Conservation (phyloP, 164 flowering plant species). For the Dillenia suffruticosa region DNA sequence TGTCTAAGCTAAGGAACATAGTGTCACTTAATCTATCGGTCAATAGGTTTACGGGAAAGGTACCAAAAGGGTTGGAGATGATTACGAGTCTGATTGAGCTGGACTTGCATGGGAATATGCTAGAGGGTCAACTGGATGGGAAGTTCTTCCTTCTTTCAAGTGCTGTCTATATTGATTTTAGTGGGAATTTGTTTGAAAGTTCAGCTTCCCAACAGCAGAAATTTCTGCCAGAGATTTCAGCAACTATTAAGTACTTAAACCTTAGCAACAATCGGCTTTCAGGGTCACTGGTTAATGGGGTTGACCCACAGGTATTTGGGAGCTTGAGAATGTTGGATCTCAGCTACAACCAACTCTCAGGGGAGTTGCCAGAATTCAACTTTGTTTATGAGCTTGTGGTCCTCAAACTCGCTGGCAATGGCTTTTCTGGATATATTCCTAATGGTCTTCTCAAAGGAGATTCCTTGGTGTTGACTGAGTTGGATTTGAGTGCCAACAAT, state of each 20-base stretch:
- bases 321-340: slow-evolving; percentile 74
- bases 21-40: slow-evolving; percentile 68
- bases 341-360: slow-evolving; percentile 84
- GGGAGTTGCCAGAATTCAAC: slow-evolving; percentile 85
- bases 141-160: slow-evolving; percentile 55
- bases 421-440: slow-evolving; percentile 75
- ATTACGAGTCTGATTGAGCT: slow-evolving; percentile 52
- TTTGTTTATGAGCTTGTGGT: slow-evolving; percentile 82
- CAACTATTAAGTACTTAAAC: slow-evolving; percentile 60
- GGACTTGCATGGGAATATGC: slow-evolving; percentile 78
- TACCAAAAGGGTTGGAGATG: slow-evolving; percentile 70
- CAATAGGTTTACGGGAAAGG: slow-evolving; percentile 51
- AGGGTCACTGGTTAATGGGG: slow-evolving; percentile 43
- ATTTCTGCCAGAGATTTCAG: slow-evolving; percentile 57
- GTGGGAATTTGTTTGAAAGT: slow-evolving; percentile 62
- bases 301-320: slow-evolving; percentile 36
- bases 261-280: slow-evolving; percentile 37
- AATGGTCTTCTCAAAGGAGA: slow-evolving; percentile 77
- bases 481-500: slow-evolving; percentile 93
- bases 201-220: slow-evolving; percentile 39
- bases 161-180: slow-evolving; percentile 76
- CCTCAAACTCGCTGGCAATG: slow-evolving; percentile 73
- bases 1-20: slow-evolving; percentile 49
- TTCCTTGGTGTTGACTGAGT: slow-evolving; percentile 57
- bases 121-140: slow-evolving; percentile 63